Base-by-base conservation (phyloP, 345 rosid species). In the Acer negundo region DNA sequence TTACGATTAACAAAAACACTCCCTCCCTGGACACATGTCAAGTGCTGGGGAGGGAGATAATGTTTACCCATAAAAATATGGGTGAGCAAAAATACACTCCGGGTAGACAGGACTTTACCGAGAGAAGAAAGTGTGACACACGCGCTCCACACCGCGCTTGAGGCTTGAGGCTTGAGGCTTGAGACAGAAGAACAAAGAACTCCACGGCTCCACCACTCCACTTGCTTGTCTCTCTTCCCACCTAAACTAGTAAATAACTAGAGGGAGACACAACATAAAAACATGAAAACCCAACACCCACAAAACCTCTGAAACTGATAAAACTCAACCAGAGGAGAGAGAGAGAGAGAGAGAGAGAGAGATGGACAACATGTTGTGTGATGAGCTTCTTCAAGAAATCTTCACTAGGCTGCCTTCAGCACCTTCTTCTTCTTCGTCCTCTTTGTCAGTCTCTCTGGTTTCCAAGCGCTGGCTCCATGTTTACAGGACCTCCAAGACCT, bases 381-480 rank as follows among this genome's bases (percentile, higher is more conserved):
- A 95, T 71, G 98, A 95, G 80, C 87, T 95, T 69, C 85, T 95
- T 17, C 86, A 86, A 59, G 98, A 95, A 80, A 89, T 95, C 75
- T 90, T 95, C 77, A 67, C 82, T 9, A 89, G 83, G 75, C 47
- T 93, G 44, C 86, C 89, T 9, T 31, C 87, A 28, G 51, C 90
- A 0, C 71, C 87, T 26, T 53, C 94, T 2, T 65, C 86, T 28
- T 69, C 75, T 59, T 63, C 46, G 9, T 42, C 46, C 1, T 42
- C 46, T 35, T 35, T 58, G 68, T 78, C 91, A 1, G 90, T 90
- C 74, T 89, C 88, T 76, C 72, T 95, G 9, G 98, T 93, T 70
- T 95, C 95, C 76, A 92, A 92, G 80, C 92, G 98, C 38, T 95
- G 98, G 98, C 97, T 95, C 46, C 83, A 79, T 79, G 89, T 95